Conservation (phyloP, 2,329 filamentous ascomycete species). For the Trichoderma sp. region DNA sequence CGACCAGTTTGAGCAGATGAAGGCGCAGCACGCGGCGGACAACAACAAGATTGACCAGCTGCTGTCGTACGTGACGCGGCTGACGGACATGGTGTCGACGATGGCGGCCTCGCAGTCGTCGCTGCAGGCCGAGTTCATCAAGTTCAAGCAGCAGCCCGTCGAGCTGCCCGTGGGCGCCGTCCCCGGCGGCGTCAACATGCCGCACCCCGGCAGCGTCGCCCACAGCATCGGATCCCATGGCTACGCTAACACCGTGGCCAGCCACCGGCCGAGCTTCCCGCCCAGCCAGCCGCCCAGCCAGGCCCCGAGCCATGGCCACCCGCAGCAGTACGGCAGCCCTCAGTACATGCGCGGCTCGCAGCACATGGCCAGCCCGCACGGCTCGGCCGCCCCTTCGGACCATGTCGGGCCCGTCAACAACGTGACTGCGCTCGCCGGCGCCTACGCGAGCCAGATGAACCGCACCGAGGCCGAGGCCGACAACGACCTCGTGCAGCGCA, state of each 20-base stretch:
- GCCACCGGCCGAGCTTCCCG: slow-evolving; percentile 41
- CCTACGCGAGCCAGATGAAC: slow-evolving; percentile 43
- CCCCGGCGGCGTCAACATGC: slow-evolving; percentile 31
- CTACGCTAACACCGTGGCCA: slow-evolving; percentile 37
- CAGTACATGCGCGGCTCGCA: slow-evolving; percentile 43
- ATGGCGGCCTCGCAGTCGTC: slow-evolving; percentile 70
- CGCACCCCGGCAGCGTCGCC: slow-evolving; percentile 32
- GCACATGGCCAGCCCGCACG: slow-evolving; percentile 41
- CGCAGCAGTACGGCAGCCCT: slow-evolving; percentile 41
- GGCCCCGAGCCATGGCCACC: slow-evolving; percentile 38
- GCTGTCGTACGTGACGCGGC: slow-evolving; percentile 64
- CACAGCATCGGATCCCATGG: slow-evolving; percentile 36
- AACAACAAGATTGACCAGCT: slow-evolving; percentile 72
- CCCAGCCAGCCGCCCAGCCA: slow-evolving; percentile 40
- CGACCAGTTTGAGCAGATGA: slow-evolving; percentile 54
- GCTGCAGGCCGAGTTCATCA: slow-evolving; percentile 66
- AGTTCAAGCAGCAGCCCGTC: slow-evolving; percentile 55
- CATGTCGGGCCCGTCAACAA: slow-evolving; percentile 39
- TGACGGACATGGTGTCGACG: slow-evolving; percentile 68
- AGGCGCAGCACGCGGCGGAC: slow-evolving; percentile 54
- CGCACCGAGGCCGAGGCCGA: slow-evolving; percentile 44
- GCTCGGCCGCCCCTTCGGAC: slow-evolving; percentile 40
- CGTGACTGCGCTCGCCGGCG: slow-evolving; percentile 42
- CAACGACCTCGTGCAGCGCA: slow-evolving; percentile 57
- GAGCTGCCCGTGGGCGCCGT: slow-evolving; percentile 45